Percentiles rank a stretch among this genome's conserved stretches.
phyloP scores from a whole-genome alignment of 345 rosid genomes.

The Mallotus nudiflorus region DNA sequence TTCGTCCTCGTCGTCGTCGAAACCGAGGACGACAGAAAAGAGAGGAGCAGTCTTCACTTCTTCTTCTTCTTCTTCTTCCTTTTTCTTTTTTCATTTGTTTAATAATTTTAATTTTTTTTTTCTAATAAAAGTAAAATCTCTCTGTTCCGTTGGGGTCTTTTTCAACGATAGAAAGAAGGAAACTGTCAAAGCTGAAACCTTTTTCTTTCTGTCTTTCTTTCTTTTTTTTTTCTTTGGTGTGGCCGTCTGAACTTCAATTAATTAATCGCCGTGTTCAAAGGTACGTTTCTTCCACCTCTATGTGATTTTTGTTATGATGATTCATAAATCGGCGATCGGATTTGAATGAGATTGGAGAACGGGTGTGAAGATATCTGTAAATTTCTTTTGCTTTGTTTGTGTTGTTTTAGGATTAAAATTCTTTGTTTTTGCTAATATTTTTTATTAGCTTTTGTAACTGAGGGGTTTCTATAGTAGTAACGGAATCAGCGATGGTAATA shows the following conservation, averaged over 20 bases:
- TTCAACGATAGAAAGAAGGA: too few species aligned
- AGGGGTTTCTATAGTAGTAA: conserved; percentile 12
- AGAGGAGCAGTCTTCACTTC: conserved; percentile 7
- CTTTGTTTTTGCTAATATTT: background rate
- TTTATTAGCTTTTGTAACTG: conserved; percentile 17
- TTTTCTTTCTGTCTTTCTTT: background rate
- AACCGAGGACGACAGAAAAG: too few species aligned
- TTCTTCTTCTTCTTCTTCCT: background rate
- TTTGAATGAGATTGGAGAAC: background rate
- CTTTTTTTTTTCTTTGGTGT: background rate
- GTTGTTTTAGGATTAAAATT: background rate
- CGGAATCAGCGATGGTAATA: conserved; percentile 12
- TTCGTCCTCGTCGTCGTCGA: too few species aligned
- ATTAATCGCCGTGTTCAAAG: background rate
- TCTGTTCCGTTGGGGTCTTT: too few species aligned
- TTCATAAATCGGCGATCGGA: background rate
- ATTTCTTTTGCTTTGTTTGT: background rate
- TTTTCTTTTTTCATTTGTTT: background rate
- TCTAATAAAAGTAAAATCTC: too few species aligned
- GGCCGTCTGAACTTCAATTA: conserved; percentile 14
- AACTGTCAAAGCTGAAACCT: background rate
- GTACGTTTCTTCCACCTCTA: conserved; percentile 18
- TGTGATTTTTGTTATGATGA: background rate
- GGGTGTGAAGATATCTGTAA: too few species aligned
- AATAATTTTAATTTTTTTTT: too few species aligned